Conservation (phyloP, 2,329 filamentous ascomycete species). For the Beauveria varroae region DNA sequence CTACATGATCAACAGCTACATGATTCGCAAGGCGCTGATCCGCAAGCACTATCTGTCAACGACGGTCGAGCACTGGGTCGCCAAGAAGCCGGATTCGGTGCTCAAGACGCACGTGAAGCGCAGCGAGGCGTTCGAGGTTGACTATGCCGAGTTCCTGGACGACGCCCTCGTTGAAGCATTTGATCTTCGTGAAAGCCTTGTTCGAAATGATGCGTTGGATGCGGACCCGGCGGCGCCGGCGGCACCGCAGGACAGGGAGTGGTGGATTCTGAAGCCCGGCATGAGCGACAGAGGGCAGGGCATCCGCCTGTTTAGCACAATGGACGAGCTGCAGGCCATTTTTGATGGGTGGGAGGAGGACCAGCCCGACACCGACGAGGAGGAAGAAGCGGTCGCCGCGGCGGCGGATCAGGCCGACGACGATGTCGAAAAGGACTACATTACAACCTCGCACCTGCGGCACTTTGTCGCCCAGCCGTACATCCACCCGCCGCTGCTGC, state of each 20-base stretch:
- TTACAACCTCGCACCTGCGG: slow-evolving; percentile 83
- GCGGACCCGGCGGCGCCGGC: background rate
- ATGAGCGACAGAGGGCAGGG: slow-evolving; percentile 97
- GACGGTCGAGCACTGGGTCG: slow-evolving; percentile 77
- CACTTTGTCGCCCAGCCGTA: slow-evolving; percentile 97
- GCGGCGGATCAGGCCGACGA: slow-evolving; percentile 17
- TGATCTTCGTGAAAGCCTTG: slow-evolving; percentile 73
- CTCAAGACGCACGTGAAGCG: slow-evolving; percentile 66
- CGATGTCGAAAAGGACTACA: slow-evolving; percentile 39
- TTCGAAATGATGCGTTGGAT: slow-evolving; percentile 43
- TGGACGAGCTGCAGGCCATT: slow-evolving; percentile 74
- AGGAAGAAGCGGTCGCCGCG: slow-evolving; percentile 42
- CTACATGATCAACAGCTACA: slow-evolving; percentile 76
- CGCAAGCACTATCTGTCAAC: slow-evolving; percentile 88
- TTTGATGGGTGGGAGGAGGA: slow-evolving; percentile 87
- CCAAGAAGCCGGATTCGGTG: slow-evolving; percentile 68
- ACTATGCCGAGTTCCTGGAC: slow-evolving; percentile 94
- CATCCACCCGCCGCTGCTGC: slow-evolving; percentile 71
- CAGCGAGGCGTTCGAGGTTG: slow-evolving; percentile 82
- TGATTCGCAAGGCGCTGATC: slow-evolving; percentile 93
- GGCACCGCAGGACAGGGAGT: slow-evolving; percentile 48
- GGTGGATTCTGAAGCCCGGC: slow-evolving; percentile 97
- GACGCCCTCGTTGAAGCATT: slow-evolving; percentile 87
- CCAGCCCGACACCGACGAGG: slow-evolving; percentile 56
- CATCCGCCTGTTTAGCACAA: slow-evolving; percentile 79